phyloP scores from a whole-genome alignment of 2,329 filamentous ascomycete species.

The Dothistroma septosporum region DNA sequence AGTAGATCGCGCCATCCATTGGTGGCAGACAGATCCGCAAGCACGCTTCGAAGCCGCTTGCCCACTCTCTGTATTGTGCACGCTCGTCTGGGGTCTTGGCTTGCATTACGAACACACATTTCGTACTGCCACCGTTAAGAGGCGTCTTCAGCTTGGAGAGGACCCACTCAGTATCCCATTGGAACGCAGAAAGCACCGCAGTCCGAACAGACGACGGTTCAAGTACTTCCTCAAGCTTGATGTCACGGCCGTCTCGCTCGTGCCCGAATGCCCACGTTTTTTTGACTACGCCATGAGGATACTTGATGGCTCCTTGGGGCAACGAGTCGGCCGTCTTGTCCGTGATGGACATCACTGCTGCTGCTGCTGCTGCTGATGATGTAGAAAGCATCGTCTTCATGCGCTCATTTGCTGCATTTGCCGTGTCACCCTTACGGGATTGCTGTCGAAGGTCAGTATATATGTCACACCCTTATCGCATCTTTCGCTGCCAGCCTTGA shows the following conservation, averaged over 20 bases:
- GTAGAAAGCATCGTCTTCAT: constrained; percentile 12
- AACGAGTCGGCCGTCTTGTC: neutral
- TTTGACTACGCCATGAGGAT: constrained; percentile 64
- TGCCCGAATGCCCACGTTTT: constrained; percentile 72
- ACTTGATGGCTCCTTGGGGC: constrained; percentile 36
- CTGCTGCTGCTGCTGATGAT: neutral
- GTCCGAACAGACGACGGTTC: constrained; percentile 68
- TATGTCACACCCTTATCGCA: neutral
- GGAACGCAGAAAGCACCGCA: constrained; percentile 79
- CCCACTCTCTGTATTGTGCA: constrained; percentile 28
- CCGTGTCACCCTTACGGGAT: constrained; percentile 23
- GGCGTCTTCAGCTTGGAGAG: constrained; percentile 55
- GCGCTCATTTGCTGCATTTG: constrained; percentile 20
- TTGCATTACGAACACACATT: constrained; percentile 57
- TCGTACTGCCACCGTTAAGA: constrained; percentile 55
- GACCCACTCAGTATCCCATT: constrained; percentile 80
- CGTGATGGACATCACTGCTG: neutral
- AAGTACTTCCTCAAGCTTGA: constrained; percentile 83
- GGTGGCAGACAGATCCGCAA: constrained; percentile 74
- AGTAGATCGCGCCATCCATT: constrained; percentile 66
- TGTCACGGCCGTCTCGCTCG: constrained; percentile 62
- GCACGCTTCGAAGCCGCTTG: constrained; percentile 30
- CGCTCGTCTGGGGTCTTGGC: constrained; percentile 46
- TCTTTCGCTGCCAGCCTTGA: neutral
- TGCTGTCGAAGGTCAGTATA: neutral